Percentiles rank a stretch among this genome's conserved stretches.
phyloP scores from a whole-genome alignment of 2,329 filamentous ascomycete species.

The Zasmidium cellare region DNA sequence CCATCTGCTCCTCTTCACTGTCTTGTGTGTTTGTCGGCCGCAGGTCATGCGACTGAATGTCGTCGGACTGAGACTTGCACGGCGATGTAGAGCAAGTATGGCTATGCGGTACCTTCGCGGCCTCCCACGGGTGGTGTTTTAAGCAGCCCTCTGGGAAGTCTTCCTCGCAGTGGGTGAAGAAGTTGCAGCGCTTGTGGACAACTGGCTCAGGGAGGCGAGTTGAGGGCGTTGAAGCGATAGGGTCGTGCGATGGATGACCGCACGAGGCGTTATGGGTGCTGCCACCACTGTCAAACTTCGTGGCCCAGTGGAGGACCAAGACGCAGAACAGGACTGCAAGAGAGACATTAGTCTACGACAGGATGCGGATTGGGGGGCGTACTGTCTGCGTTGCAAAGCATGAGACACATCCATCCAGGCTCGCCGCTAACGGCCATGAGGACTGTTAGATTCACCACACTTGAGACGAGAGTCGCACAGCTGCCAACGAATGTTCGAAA shows the following conservation, averaged over 20 bases:
- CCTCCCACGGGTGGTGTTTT: conserved; percentile 16
- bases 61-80: neutral
- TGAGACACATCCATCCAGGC: conserved; percentile 16
- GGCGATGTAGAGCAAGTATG: neutral
- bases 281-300: conserved; percentile 13
- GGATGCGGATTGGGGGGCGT: neutral
- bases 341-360: neutral
- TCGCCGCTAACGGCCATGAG: conserved; percentile 14
- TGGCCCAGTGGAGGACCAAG: conserved; percentile 18
- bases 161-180: conserved; percentile 11
- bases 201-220: neutral
- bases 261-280: conserved; percentile 5
- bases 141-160: conserved; percentile 19
- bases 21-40: neutral
- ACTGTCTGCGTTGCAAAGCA: conserved; percentile 19
- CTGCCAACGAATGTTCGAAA: conserved; percentile 16
- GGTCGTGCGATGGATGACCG: conserved; percentile 7
- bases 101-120: neutral
- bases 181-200: conserved; percentile 3
- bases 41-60: neutral
- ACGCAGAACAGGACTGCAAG: conserved; percentile 16
- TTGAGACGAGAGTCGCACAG: conserved; percentile 15
- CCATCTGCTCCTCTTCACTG: neutral
- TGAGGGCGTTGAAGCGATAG: neutral
- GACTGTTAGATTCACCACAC: conserved; percentile 17